Evolutionary conservation across 1,284 basidiomycete species (phyloP).

Genomic region (Ustilago bromivora): DNA sequence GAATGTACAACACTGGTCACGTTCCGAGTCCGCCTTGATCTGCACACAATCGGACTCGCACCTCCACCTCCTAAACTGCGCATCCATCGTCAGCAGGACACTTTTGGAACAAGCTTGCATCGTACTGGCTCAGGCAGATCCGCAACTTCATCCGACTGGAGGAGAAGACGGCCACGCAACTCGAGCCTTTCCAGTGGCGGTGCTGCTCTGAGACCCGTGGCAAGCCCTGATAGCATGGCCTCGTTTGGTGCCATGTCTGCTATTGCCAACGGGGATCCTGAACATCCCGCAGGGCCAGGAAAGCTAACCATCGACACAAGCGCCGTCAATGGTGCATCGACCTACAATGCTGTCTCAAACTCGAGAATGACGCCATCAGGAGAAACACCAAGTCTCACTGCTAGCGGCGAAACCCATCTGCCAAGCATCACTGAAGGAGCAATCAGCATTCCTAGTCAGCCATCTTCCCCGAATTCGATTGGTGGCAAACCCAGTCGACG

Average conservation of each 20-base stretch:
- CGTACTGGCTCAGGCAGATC: constrained; percentile 35
- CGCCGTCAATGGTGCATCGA: background rate
- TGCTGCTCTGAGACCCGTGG: constrained; percentile 17
- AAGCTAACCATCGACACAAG: constrained; percentile 16
- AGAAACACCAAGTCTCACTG: constrained; percentile 9
- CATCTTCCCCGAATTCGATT: constrained; percentile 11
- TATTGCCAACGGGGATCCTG: constrained; percentile 19
- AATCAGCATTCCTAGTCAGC: constrained; percentile 20
- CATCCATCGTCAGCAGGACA: constrained; percentile 23
- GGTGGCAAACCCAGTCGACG: constrained; percentile 23
- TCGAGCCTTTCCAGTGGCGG: constrained; percentile 30
- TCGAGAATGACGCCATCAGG: constrained; percentile 3
- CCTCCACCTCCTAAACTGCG: constrained; percentile 41
- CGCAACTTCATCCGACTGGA: constrained; percentile 32
- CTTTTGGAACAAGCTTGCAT: constrained; percentile 9
- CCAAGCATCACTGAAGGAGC: constrained; percentile 38
- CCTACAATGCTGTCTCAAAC: background rate
- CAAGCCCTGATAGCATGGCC: constrained; percentile 34
- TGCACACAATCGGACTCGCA: constrained; percentile 58
- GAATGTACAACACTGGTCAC: constrained; percentile 19
- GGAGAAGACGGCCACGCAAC: constrained; percentile 24
- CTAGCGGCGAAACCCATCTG: constrained; percentile 22
- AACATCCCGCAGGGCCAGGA: constrained; percentile 19
- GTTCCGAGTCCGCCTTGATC: constrained; percentile 60
- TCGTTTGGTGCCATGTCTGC: constrained; percentile 26